Evolutionary conservation across 768 basidiomycete genomes (phyloP), one percentile per base, ranked within the genome.

Genomic region (Leucocoprinus birnbaumii): DNA sequence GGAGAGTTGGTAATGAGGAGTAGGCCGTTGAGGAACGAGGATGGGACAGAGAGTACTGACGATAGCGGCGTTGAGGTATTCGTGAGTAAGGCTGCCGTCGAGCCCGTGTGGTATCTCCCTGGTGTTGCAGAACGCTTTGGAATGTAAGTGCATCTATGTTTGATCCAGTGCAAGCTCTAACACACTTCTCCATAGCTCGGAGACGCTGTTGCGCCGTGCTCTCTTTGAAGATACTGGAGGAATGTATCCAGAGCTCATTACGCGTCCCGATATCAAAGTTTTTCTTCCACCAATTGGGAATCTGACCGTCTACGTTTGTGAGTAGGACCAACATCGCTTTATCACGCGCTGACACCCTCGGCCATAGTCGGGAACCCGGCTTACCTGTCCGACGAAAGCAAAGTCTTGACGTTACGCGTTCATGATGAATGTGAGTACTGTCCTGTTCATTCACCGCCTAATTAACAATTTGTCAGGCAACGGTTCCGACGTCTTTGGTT

Each of bases 161-260:
- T 51, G 19, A 45, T 38, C 47, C 31, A 31, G 21, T 27, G 40
- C 44, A 3, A 10, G 42, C 19, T 51, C 55, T 16, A 41, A 35
- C 41, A 38, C 42, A 44, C 35, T 6, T 22, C 47, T 51, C 11
- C 11, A 45, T 64, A 91, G 89, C 47, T 89, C 91, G 0, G 96
- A 98, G 68, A 80, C 76, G 16, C 71, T 93, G 0, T 81, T 98
- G 2, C 85, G 96, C 18, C 80, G 96, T n/a, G 88, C 91, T 0
- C 76, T 98, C 35, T 98, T 98, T 61, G 96, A 98, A 67, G 96
- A 97, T 59, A 96, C 93, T 0, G 94, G 92, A 62, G 93, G 94
- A 64, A 93, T 92, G 89, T 94, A 91, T 68, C 94, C 95, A 2
- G 96, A 98, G 63, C 81, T 98, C 26, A 87, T 98, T 64, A 98